Evolutionary conservation across 2,329 filamentous ascomycete genomes (phyloP), one percentile per base, ranked within the genome.

Genomic region (Fusarium sp.): DNA sequence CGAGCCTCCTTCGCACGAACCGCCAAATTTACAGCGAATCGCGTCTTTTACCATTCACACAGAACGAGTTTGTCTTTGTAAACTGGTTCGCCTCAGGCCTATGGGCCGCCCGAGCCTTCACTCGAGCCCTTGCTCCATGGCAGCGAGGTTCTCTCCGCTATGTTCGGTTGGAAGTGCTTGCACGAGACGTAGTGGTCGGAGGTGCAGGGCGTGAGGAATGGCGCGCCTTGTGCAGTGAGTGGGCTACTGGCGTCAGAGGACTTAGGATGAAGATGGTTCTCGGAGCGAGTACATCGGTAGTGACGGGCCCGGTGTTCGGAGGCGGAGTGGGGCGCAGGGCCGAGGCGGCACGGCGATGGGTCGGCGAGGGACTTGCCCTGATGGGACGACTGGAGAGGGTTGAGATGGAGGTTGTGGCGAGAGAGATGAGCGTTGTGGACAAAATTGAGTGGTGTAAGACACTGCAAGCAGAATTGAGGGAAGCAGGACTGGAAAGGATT

Each of bases 51-150:
- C 83, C 85, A 5, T 86, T 85, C 69, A 70, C 75, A 12, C 64
- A 75, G 27, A 86, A 84, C 75, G 84, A 86, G 56, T 86, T 87
- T 63, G 80, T 81, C 29, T 87, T 86, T 65, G 78, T 82, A 41
- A 83, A 83, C 46, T 84, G 83, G 82, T 85, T 85, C 75, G 79
- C 82, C 17, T 84, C 83, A 18, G 85, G 84, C 1, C 72, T 85
- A 7, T 81, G 81, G 72, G 80, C 84, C 2, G 84, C 84, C 1
- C 72, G 80, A 13, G 77, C 77, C 1, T 83, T 85, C 59, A 77
- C 80, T 4, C 68, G 76, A 18, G 72, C 73, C 5, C 72, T 85
- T 29, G 58, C 62, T 38, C 70, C 77, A 5, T 87, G 86, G 86
- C 85, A 87, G 79, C 76, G 78, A 7, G 72, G 72, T n/a, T 68